Evolutionary conservation across 1,139 yeast genomes (phyloP).

Genomic region (Hyphopichia khmerensis): DNA sequence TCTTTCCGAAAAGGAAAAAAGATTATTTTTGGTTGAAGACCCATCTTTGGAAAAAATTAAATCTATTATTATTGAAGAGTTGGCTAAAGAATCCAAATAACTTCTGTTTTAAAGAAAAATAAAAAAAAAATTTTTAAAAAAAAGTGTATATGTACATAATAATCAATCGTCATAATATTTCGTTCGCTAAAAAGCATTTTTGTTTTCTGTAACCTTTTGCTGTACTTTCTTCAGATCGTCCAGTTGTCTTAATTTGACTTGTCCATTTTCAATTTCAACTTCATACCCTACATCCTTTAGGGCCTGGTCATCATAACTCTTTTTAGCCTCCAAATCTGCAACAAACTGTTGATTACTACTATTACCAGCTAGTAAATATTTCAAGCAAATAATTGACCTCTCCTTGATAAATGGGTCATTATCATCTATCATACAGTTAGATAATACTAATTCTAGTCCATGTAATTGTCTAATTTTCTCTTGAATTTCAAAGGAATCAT

Average conservation of each 20-base stretch:
- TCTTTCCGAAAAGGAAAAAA: conserved; percentile 69
- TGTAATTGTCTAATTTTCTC: conserved; percentile 64
- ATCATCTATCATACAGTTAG: conserved; percentile 82
- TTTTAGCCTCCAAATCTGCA: conserved; percentile 45
- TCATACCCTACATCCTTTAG: conserved; percentile 42
- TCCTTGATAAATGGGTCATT: conserved; percentile 90
- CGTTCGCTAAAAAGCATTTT: not conserved
- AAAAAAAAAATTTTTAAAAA: not conserved
- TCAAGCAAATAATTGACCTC: conserved; percentile 74
- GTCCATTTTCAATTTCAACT: conserved; percentile 36
- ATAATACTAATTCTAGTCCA: conserved; percentile 69
- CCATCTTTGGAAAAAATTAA: conserved; percentile 75
- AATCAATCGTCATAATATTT: not conserved
- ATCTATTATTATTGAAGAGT: conserved; percentile 67
- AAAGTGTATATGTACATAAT: not conserved
- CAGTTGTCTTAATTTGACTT: conserved; percentile 21
- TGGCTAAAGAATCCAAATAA: conserved; percentile 40
- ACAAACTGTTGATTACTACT: conserved; percentile 71
- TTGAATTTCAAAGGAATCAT: conserved; percentile 55
- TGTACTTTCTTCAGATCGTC: not conserved
- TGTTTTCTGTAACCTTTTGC: not conserved
- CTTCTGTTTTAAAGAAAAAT: not conserved
- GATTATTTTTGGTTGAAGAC: conserved; percentile 70
- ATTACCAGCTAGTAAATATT: conserved; percentile 65
- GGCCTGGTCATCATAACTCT: conserved; percentile 30